These are phyloP conservation scores for Agrostemma githago DNA, from an alignment of 148 eudicot species.

Conservation along the genomic window DNA sequence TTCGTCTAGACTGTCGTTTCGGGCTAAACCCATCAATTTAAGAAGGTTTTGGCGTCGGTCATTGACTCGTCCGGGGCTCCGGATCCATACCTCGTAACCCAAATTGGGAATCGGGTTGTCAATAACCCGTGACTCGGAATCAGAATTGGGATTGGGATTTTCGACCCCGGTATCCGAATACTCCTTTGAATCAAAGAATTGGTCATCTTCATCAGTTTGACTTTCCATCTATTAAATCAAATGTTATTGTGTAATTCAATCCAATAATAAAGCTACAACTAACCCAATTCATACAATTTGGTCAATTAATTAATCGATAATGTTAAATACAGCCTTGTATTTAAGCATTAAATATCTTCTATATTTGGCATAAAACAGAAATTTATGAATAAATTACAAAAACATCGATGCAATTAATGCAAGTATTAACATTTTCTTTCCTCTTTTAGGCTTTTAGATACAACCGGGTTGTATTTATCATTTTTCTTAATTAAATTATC, in stretches of 20 bases:
- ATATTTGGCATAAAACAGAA: too few species aligned
- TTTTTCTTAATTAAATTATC: too few species aligned
- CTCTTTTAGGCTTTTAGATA: too few species aligned
- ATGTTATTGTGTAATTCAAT: constrained; percentile 20
- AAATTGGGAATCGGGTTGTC: constrained; percentile 23
- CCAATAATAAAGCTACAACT: constrained; percentile 27
- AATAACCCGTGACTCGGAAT: constrained; percentile 32
- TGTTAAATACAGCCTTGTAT: too few species aligned
- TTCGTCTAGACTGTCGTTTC: constrained; percentile 21
- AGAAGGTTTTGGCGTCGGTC: constrained; percentile 60
- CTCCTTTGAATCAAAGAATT: constrained; percentile 65
- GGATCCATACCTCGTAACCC: constrained; percentile 66
- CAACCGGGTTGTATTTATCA: too few species aligned
- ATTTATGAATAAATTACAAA: too few species aligned
- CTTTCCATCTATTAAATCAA: constrained; percentile 22
- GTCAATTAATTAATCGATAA: too few species aligned
- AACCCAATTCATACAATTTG: constrained; percentile 14
- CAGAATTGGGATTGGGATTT: too few species aligned
- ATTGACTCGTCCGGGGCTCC: constrained; percentile 46
- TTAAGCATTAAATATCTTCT: too few species aligned
- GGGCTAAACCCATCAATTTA: constrained; percentile 47
- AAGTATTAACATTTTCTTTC: too few species aligned
- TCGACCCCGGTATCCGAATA: constrained; percentile 41
- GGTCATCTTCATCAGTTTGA: constrained; percentile 40
- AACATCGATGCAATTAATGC: too few species aligned